Percentiles rank a stretch among this genome's conserved stretches.
These are phyloP conservation scores for Amylostereum chailletii DNA, from an alignment of 1,284 basidiomycete genomes.

Conservation along the genomic window DNA sequence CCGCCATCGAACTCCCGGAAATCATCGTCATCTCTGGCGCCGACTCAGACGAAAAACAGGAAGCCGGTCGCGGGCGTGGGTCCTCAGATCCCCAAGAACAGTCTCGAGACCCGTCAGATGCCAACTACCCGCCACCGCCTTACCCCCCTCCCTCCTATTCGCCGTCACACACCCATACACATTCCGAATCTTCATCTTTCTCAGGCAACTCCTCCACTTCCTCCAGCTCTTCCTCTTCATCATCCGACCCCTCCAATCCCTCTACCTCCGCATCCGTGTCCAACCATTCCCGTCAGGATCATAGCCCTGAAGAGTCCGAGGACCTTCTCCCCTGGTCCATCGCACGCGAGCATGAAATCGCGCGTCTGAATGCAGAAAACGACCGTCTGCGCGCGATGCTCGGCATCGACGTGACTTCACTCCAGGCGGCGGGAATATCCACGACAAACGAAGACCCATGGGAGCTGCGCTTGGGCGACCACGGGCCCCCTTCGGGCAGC, in stretches of 20 bases:
- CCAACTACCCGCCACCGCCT: neutral
- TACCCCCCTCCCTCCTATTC: neutral
- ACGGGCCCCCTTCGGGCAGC: constrained; percentile 7
- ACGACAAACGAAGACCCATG: neutral
- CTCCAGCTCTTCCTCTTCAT: too few relatives aligned
- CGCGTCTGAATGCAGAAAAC: constrained; percentile 76
- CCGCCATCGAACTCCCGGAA: neutral
- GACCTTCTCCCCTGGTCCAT: constrained; percentile 69
- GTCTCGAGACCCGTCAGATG: too few relatives aligned
- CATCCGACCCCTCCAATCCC: too few relatives aligned
- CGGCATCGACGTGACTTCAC: constrained; percentile 52
- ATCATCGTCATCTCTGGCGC: neutral
- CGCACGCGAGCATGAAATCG: constrained; percentile 79
- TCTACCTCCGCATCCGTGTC: too few relatives aligned
- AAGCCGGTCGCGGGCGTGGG: neutral
- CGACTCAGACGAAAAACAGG: neutral
- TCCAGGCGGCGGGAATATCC: constrained; percentile 9
- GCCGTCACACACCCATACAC: constrained; percentile 5
- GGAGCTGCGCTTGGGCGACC: constrained; percentile 3
- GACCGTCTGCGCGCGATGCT: constrained; percentile 64
- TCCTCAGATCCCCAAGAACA: too few relatives aligned
- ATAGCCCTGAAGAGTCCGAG: neutral
- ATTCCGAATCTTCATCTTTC: constrained; percentile 7
- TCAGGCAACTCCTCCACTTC: constrained; percentile 1
- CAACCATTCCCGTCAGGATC: too few relatives aligned